Evolutionary conservation across 768 basidiomycete genomes (phyloP), one percentile per base, ranked within the genome.

Genomic region (Termitomyces sp.): DNA sequence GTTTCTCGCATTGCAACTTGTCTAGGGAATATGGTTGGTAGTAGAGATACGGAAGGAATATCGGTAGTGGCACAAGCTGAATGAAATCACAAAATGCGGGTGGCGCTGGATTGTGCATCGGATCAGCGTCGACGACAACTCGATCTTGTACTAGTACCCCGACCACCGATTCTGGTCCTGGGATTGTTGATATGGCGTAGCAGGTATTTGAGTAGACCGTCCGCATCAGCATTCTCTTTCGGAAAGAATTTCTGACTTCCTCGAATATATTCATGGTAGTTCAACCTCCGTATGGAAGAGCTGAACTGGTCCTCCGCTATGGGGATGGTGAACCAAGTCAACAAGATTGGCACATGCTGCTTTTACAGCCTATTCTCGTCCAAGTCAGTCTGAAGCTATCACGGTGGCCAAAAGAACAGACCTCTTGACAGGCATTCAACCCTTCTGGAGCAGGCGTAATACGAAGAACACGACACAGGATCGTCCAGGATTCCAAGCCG

Each of bases 271-370:
- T 37, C 32, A 27, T 70, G 71, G 71, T 29, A 78, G 60, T 7
- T 57, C 66, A 0, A 34, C 3, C 16, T 72, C 73, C 1, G 66
- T 65, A 0, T 3, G 6, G 54, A 75, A 76, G 1, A 61, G 54
- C 0, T 11, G 55, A 14, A 69, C 54, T 0, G 52, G 53, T 11
- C 43, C 35, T 6, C 49, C 52, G 3, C 60, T 58, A 1, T 54
- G 52, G 3, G 45, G 51, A 5, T 55, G 58, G 46, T 75, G 69
- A 9, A 73, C 64, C 11, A 78, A 57, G 54, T 78, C 77, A 5
- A 76, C 69, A 19, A 77, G 63, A 56, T 78, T 78, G 35, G 76
- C 75, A 51, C 75, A 68, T 0, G 66, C 69, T 9, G 49, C 50
- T 17, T 53, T 45, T 5, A 76, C 69, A 4, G 63, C 64, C 73